Evolutionary conservation across 495 filamentous ascomycete species (phyloP), one percentile per base, ranked within the genome.

Genomic region (Penicillium herquei): DNA sequence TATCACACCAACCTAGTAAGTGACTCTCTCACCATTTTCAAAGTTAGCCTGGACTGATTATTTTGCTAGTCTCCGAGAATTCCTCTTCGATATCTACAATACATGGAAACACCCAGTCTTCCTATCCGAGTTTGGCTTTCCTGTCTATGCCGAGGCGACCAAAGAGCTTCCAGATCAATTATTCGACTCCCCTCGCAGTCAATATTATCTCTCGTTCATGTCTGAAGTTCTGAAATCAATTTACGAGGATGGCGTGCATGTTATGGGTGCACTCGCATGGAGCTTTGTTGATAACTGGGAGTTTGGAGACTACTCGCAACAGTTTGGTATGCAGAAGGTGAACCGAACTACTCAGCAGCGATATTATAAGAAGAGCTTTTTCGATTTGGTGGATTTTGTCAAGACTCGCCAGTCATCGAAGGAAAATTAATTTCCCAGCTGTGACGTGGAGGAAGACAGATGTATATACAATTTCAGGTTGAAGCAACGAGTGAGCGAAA

Each of bases 301-400:
- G 44, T 79, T 78, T 62, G 76, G 76, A 11, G 64, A 68, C 49
- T 75, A 71, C 53, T 52, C 49, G 0, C 44, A 60, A 21, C 72
- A 74, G 7, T 80, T 74, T 62, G 77, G 77, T 0, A 53, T 78
- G 37, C 77, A 78, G 53, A 58, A 56, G 0, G 70, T 80, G 3
- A 74, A 79, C 58, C 58, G 67, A n/a, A 75, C 70, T 1, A 70
- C 62, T 4, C 69, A 68, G 41, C 55, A 74, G 41, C 54, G 77
- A n/a, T 55, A 56, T 16, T 80, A 68, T 52, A 78, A 78, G 62
- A 73, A 72, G 61, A 77, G 73, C 50, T 73, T 78, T 42, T 80
- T 80, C 55, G 76, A 80, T 42, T 39, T 76, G 40, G 72, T 80
- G 16, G 72, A 75, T 61, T 80, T 77, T 54, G 64, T 67, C n/a